phyloP scores from a whole-genome alignment of 371 early-diverging fungal genomes.

The Mucor plumbeus region DNA sequence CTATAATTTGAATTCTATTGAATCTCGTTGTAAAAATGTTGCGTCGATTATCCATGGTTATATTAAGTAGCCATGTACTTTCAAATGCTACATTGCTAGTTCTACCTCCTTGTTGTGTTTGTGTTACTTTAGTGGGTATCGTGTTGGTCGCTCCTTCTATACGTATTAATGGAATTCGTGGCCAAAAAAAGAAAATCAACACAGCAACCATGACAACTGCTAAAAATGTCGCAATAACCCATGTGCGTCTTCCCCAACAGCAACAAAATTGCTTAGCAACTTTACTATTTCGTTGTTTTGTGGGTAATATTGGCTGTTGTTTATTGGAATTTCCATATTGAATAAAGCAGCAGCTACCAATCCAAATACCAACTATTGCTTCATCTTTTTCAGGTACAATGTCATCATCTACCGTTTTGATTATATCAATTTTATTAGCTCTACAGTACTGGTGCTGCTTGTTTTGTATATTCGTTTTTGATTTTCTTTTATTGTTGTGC shows the following conservation, averaged over 20 bases:
- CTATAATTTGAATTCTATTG: constrained; percentile 27
- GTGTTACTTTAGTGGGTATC: constrained; percentile 24
- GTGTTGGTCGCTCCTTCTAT: constrained; percentile 34
- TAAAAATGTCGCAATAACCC: constrained; percentile 29
- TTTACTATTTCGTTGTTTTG: background rate
- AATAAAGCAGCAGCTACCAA: constrained; percentile 17
- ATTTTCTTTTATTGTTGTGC: constrained; percentile 1
- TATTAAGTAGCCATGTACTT: constrained; percentile 33
- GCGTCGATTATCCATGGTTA: constrained; percentile 37
- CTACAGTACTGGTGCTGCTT: background rate
- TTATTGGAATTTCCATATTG: background rate
- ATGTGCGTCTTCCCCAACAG: constrained; percentile 18
- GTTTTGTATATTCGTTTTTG: background rate
- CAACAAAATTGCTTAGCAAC: background rate
- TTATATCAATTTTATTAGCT: background rate
- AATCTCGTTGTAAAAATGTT: constrained; percentile 37
- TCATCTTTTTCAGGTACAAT: background rate
- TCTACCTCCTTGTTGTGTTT: constrained; percentile 23
- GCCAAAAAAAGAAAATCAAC: constrained; percentile 32
- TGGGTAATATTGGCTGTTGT: background rate
- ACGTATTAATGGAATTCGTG: constrained; percentile 39
- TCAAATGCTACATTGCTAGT: constrained; percentile 35
- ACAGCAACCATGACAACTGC: constrained; percentile 20
- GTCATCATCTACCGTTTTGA: background rate
- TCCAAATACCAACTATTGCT: constrained; percentile 1